Base-by-base conservation (phyloP, 805 yeast species). In the Kuraishia floccosa region DNA sequence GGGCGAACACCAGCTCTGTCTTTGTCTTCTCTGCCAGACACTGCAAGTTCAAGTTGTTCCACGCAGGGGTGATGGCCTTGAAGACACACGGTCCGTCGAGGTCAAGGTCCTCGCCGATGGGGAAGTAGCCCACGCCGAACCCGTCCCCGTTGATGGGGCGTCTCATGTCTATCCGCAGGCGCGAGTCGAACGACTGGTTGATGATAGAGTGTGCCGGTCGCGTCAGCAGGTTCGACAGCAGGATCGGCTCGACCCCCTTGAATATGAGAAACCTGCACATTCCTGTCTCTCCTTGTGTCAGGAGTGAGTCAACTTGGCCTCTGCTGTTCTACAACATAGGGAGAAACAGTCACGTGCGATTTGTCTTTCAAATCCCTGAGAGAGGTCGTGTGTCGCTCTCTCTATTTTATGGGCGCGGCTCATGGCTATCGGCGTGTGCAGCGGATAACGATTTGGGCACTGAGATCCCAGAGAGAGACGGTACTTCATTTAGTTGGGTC, bases 111-210 rank as follows among this genome's bases (percentile, higher is more conserved):
- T 57, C 57, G 27, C 72, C 80, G n/a, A 59, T 44, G 3, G 76
- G 65, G 49, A 91, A 91, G 56, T 91, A 91, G 1, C 97, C 97
- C 15, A 91, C 89, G 2, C 98, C 98, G 53, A 91, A 91, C 1
- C 98, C 98, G 54, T 91, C 98, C 25, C 98, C 98, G 51, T 91
- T 91, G 42, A 91, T 84, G 2, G 98, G 97, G 31, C 94, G 72
- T 40, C 93, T 61, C 57, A 75, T 77, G 47, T 91, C 97, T 12
- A 91, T 63, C 34, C 98, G 65, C 24, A 91, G 63, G 30, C 98
- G 58, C 25, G 91, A 76, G 50, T 91, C 98, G 47, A 82, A 91
- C 3, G 95, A 83, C 49, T 91, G 98, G 52, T 89, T 89, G 50
- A 91, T 91, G 47, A 91, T 91, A 4, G 96, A 86, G 50, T 91